Percentiles rank a stretch among this genome's conserved stretches.
Evolutionary conservation across 805 yeast species (phyloP).

Genomic region (Phaffomyces thermotolerans): DNA sequence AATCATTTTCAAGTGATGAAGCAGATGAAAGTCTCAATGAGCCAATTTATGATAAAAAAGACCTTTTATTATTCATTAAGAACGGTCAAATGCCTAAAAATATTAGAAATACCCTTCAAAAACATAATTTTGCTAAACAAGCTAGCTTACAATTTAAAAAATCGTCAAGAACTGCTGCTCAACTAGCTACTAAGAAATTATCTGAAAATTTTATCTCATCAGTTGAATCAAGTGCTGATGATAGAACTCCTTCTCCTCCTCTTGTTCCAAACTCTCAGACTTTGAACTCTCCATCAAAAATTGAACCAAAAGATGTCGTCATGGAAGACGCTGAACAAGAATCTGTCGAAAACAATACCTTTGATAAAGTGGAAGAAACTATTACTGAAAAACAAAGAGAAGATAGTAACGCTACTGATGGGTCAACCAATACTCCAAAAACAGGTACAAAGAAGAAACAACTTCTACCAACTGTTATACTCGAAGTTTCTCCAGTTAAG

Average conservation of each 20-base stretch:
- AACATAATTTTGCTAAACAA: background rate
- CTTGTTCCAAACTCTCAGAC: background rate
- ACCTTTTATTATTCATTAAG: constrained; percentile 11
- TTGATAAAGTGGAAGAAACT: background rate
- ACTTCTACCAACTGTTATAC: background rate
- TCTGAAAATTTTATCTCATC: background rate
- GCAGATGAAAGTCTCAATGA: constrained; percentile 18
- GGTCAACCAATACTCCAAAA: background rate
- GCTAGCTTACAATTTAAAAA: background rate
- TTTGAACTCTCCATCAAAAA: background rate
- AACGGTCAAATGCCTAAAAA: constrained; percentile 13
- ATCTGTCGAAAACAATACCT: background rate
- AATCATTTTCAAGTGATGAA: constrained; percentile 18
- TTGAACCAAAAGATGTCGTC: background rate
- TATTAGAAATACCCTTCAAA: constrained; percentile 6
- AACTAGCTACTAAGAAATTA: constrained; percentile 1
- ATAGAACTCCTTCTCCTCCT: background rate
- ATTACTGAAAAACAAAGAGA: background rate
- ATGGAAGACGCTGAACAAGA: background rate
- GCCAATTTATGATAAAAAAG: constrained; percentile 17
- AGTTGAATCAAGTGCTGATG: background rate
- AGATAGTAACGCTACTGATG: background rate
- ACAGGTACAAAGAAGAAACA: background rate
- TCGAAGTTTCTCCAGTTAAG: constrained; percentile 4
- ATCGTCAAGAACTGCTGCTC: constrained; percentile 10